Base-by-base conservation (phyloP, 2,329 filamentous ascomycete species). In the Graphium sp. region DNA sequence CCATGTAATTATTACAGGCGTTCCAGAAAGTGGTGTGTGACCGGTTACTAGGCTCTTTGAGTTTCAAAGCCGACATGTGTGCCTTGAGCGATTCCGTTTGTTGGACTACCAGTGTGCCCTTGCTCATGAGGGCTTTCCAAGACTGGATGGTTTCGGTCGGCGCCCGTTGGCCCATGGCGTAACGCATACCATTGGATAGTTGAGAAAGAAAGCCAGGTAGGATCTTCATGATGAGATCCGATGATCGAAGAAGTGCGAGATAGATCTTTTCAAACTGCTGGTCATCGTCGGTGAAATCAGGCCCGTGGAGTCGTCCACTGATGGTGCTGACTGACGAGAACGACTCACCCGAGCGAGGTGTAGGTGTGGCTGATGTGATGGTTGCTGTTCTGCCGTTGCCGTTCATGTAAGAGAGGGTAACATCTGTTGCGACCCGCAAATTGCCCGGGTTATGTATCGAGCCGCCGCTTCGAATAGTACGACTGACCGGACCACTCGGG, bases 261-360 rank as follows among this genome's bases (percentile, higher is more conserved):
- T 81, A 92, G 14, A 94, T 82, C 35, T 62, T 70, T 36, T 92
- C 85, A 39, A 93, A 93, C 17, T 74, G 66, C 11, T 68, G 65
- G 40, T 92, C 83, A 36, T 92, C 82, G 37, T 83, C 78, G 3
- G 66, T 66, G 28, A 74, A 68, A 28, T 83, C 78, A 7, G 69
- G 47, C 6, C 58, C 54, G 26, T 60, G 60, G 24, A 63, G 62
- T 23, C 64, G 58, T 18, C 58, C 55, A 30, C 59, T 44, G 17
- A 45, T 47, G 14, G 41, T 48, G 18, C 59, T 58, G 4, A 60
- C 56, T 0, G 74, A 72, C 2, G 60, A 63, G 45, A 89, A 91
- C 0, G 80, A 82, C 41, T 92, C 83, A 24, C 76, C 79, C 6
- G 82, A 91, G 15, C 80, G 73, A 25, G 83, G 82, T 1, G 82